Percentiles rank a stretch among this genome's conserved stretches.
Evolutionary conservation across 78 protist species (phyloP).

Genomic region (Protostelium mycophagum): DNA sequence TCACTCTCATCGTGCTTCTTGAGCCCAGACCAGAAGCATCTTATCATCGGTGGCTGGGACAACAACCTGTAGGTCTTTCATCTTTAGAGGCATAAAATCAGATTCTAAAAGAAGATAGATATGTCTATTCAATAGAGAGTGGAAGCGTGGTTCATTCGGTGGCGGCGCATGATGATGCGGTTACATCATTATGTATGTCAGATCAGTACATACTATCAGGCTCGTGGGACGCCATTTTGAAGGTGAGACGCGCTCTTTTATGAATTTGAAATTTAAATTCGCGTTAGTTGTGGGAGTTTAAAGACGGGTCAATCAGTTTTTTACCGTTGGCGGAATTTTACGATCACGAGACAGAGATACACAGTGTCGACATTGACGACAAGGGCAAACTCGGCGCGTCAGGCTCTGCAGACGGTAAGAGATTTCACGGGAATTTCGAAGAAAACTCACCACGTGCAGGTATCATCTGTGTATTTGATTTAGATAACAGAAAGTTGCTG

Average conservation of each 20-base stretch:
- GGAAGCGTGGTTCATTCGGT: slow-evolving; percentile 46
- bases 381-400: slow-evolving; percentile 30
- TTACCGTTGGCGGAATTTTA: slow-evolving; percentile 53
- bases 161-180: slow-evolving; percentile 70
- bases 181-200: slow-evolving; percentile 34
- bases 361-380: slow-evolving; percentile 25
- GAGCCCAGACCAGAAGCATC: slow-evolving; percentile 46
- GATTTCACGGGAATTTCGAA: too few relatives aligned
- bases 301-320: slow-evolving; percentile 1
- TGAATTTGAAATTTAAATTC: slow-evolving; percentile 13
- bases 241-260: slow-evolving; percentile 10
- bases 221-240: slow-evolving; percentile 77
- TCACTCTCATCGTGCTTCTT: slow-evolving; percentile 58
- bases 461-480: not conserved
- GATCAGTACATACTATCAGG: slow-evolving; percentile 49
- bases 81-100: not conserved
- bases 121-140: slow-evolving; percentile 57
- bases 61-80: slow-evolving; percentile 34
- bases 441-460: slow-evolving; percentile 12
- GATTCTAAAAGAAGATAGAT: too few relatives aligned
- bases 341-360: slow-evolving; percentile 53
- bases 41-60: slow-evolving; percentile 76
- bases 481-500: not conserved
- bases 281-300: slow-evolving; percentile 1
- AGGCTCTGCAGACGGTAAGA: slow-evolving; percentile 39